Conservation (phyloP, 1,284 basidiomycete species). For the Testicularia cyperi region DNA sequence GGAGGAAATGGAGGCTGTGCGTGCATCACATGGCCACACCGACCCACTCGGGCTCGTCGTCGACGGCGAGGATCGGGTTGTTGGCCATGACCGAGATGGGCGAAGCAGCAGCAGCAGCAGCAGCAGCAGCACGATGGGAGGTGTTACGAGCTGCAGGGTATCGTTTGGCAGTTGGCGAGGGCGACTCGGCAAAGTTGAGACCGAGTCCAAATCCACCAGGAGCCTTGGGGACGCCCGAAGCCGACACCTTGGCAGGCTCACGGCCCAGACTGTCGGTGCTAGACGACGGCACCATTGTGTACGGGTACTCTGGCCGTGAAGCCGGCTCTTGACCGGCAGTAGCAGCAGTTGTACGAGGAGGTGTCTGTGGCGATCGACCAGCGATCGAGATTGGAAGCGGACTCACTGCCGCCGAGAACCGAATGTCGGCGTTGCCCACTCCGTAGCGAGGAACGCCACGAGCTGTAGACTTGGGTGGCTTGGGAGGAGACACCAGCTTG, state of each 20-base stretch:
- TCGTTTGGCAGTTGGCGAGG: constrained; percentile 5
- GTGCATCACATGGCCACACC: constrained; percentile 31
- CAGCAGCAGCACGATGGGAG: no score
- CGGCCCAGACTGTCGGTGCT: no score
- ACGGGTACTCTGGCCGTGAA: no score
- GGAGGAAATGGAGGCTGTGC: constrained; percentile 2
- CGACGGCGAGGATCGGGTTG: constrained; percentile 1
- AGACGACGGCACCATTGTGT: no score
- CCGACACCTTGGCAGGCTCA: constrained; percentile 16
- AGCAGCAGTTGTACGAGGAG: no score
- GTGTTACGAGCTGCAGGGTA: no score
- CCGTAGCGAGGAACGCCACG: constrained; percentile 6
- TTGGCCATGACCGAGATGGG: constrained; percentile 1
- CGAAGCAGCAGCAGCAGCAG: not conserved
- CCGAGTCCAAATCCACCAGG: constrained; percentile 32
- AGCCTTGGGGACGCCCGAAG: constrained; percentile 19
- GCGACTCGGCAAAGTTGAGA: constrained; percentile 36
- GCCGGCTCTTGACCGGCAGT: no score
- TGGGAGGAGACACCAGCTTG: constrained; percentile 16
- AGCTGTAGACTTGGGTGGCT: constrained; percentile 38
- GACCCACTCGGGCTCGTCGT: constrained; percentile 24
- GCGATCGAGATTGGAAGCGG: constrained; percentile 36
- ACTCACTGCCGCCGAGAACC: constrained; percentile 22
- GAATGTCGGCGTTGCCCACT: constrained; percentile 14
- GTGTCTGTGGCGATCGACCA: constrained; percentile 34